These are phyloP conservation scores for Tetracladium maxilliforme DNA, from an alignment of 2,329 filamentous ascomycete species.

Conservation along the genomic window DNA sequence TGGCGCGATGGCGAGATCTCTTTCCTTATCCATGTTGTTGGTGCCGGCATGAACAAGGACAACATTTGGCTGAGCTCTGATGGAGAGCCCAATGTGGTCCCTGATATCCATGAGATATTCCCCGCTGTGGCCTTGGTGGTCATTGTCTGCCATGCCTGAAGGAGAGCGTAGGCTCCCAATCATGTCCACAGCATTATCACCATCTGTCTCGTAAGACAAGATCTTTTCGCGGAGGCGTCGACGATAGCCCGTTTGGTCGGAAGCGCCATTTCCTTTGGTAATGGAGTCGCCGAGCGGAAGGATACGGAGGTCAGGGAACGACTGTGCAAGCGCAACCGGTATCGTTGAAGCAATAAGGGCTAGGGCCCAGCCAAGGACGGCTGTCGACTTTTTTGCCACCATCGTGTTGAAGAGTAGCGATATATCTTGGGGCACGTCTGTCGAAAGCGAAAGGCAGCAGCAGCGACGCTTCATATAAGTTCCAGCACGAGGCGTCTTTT, in stretches of 20 bases:
- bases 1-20: conserved; percentile 12
- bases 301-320: conserved; percentile 9
- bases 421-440: too few relatives aligned
- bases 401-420: too few relatives aligned
- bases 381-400: too few relatives aligned
- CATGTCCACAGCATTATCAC: conserved; percentile 11
- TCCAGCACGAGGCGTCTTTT: too few relatives aligned
- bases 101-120: conserved; percentile 15
- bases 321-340: background rate
- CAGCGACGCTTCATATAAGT: too few relatives aligned
- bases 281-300: conserved; percentile 21
- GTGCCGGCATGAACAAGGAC: conserved; percentile 16
- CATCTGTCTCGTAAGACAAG: conserved; percentile 11
- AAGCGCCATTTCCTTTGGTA: conserved; percentile 15
- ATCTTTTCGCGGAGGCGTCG: conserved; percentile 9
- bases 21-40: conserved; percentile 14
- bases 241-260: conserved; percentile 22
- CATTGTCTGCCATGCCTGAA: conserved; percentile 15
- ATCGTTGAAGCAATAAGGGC: too few relatives aligned
- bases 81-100: conserved; percentile 4
- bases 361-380: too few relatives aligned
- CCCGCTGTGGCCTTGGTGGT: conserved; percentile 17
- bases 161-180: conserved; percentile 16
- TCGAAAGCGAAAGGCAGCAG: too few relatives aligned
- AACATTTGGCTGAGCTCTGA: conserved; percentile 13